phyloP scores from a whole-genome alignment of 2,329 filamentous ascomycete species.

The Graphiopsis chlorocephala region DNA sequence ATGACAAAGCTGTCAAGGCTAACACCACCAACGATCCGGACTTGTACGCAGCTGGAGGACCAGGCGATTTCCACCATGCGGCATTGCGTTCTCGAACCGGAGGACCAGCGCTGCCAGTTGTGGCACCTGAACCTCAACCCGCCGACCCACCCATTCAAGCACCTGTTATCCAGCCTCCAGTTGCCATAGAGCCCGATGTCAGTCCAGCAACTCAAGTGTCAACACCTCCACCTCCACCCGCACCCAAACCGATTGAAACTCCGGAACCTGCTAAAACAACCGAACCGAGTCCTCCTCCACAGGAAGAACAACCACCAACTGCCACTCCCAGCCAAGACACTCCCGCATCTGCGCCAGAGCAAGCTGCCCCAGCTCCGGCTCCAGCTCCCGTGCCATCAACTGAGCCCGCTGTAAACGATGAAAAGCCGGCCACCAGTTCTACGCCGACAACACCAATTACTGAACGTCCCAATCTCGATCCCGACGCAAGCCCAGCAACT shows the following conservation, averaged over 20 bases:
- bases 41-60: conserved; percentile 35
- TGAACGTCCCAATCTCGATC: background rate
- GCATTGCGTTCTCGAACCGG: conserved; percentile 23
- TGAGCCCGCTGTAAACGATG: background rate
- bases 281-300: background rate
- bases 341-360: background rate
- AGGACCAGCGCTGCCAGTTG: conserved; percentile 17
- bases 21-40: conserved; percentile 42
- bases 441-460: background rate
- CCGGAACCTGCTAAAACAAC: background rate
- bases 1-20: conserved; percentile 38
- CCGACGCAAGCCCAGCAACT: conserved; percentile 15
- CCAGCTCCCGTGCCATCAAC: background rate
- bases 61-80: conserved; percentile 25
- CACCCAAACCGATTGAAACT: background rate
- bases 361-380: background rate
- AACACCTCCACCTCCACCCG: background rate
- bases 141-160: conserved; percentile 18
- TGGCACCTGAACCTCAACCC: conserved; percentile 11
- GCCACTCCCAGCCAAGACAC: background rate
- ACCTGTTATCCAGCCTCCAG: conserved; percentile 5
- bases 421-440: background rate
- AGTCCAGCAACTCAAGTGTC: conserved; percentile 26
- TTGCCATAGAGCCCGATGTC: conserved; percentile 26
- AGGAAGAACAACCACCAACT: background rate